Conservation (phyloP, 2,329 filamentous ascomycete species). For the Lasiodiplodia gonubiensis region DNA sequence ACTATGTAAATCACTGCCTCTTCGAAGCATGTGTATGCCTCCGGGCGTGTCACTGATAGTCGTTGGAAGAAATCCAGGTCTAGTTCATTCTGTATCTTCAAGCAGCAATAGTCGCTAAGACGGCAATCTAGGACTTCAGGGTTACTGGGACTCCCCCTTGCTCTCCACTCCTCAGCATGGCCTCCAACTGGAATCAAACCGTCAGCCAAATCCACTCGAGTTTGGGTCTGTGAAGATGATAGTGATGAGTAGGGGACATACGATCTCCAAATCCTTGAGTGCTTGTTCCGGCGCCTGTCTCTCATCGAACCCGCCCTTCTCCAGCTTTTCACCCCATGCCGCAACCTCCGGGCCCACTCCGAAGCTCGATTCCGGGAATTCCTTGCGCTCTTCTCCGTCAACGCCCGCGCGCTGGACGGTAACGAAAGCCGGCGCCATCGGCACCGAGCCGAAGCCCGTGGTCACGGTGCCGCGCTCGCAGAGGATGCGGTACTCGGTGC, state of each 20-base stretch:
- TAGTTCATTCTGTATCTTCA: background rate
- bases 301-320: constrained; percentile 51
- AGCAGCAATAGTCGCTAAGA: background rate
- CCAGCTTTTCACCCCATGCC: constrained; percentile 60
- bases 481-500: constrained; percentile 62
- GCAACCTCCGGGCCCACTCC: constrained; percentile 66
- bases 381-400: constrained; percentile 37
- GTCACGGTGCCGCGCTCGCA: constrained; percentile 64
- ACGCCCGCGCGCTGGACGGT: constrained; percentile 39
- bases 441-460: constrained; percentile 50
- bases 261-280: constrained; percentile 64
- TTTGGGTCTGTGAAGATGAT: background rate
- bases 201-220: constrained; percentile 2
- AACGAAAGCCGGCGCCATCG: constrained; percentile 35
- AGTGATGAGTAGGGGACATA: background rate
- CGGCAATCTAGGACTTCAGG: constrained; percentile 37
- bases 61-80: background rate
- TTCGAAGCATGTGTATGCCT: background rate
- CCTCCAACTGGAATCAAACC: constrained; percentile 39
- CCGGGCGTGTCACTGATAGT: background rate
- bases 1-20: background rate
- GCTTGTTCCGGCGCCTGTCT: constrained; percentile 63
- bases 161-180: constrained; percentile 50
- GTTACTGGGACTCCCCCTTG: constrained; percentile 38
- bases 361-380: constrained; percentile 56